phyloP scores from a whole-genome alignment of 805 yeast genomes.

The Ogataea pilisensis region DNA sequence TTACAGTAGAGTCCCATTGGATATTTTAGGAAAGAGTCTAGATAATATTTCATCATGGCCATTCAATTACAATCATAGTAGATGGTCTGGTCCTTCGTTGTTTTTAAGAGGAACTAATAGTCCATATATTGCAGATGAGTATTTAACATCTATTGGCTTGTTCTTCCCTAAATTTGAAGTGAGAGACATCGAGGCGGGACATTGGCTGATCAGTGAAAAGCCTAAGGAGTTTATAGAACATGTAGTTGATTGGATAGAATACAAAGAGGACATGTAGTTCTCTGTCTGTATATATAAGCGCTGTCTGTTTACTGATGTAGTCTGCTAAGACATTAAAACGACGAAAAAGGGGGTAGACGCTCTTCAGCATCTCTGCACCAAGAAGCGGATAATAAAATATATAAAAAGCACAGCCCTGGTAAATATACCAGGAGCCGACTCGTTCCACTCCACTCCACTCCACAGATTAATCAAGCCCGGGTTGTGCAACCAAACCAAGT shows the following conservation, averaged over 20 bases:
- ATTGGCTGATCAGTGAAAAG: slow-evolving; percentile 88
- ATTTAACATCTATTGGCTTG: slow-evolving; percentile 62
- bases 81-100: slow-evolving; percentile 69
- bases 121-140: slow-evolving; percentile 78
- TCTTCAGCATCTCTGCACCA: too few relatives aligned
- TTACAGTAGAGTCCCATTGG: slow-evolving; percentile 65
- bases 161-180: slow-evolving; percentile 77
- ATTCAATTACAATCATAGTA: slow-evolving; percentile 45
- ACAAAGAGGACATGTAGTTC: slow-evolving; percentile 22
- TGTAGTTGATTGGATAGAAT: slow-evolving; percentile 59
- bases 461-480: background rate
- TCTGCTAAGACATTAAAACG: background rate
- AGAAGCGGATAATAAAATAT: background rate
- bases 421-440: background rate
- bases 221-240: slow-evolving; percentile 68
- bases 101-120: slow-evolving; percentile 79
- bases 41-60: slow-evolving; percentile 77
- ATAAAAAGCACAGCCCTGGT: background rate
- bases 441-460: background rate
- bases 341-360: too few relatives aligned
- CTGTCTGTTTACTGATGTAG: background rate
- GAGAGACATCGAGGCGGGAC: slow-evolving; percentile 78
- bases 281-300: background rate
- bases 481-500: too few relatives aligned
- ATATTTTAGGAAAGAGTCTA: slow-evolving; percentile 59